Evolutionary conservation across 2,329 filamentous ascomycete genomes (phyloP), one percentile per base, ranked within the genome.

Genomic region (Zasmidium cellare): DNA sequence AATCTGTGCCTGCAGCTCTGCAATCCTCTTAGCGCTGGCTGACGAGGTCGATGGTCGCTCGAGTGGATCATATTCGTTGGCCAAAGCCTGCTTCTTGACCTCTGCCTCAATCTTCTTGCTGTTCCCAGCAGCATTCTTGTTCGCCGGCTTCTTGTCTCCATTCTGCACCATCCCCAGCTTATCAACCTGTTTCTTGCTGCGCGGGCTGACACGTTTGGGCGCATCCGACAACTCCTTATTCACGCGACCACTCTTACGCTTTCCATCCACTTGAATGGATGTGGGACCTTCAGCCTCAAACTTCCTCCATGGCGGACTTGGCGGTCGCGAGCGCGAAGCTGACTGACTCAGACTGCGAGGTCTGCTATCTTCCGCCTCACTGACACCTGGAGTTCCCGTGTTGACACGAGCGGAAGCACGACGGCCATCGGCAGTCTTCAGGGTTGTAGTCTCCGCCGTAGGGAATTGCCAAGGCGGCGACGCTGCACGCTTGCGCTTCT

Each of bases 241-340:
- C 53, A 83, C 82, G 65, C 85, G 78, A 50, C 84, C 82, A 46
- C 85, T 87, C 72, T 84, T 85, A 59, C 85, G 78, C 64, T 80
- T 80, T 41, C 85, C 85, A 71, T 84, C 80, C 59, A 82, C 79
- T 47, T 89, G 84, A 72, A 96, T 92, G 0, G 90, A 89, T 2
- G 93, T 94, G 20, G 94, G 94, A 0, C 94, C 94, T 24, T 96
- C 90, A 44, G 89, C 91, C 58, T 84, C 84, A 62, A 90, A 84
- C 69, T 86, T 90, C 79, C 94, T 97, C 94, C 94, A 99, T 20
- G 94, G 94, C 64, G 94, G 94, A 62, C 93, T 97, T 59, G 83
- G 81, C 53, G 79, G 77, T 76, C 79, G 74, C 61, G 79, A 72
- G 58, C 75, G 63, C 55, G 68, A 63, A 3, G 58, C 56, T 11